These are phyloP conservation scores for Huntiella omanensis DNA, from an alignment of 2,329 filamentous ascomycete genomes.

Conservation along the genomic window DNA sequence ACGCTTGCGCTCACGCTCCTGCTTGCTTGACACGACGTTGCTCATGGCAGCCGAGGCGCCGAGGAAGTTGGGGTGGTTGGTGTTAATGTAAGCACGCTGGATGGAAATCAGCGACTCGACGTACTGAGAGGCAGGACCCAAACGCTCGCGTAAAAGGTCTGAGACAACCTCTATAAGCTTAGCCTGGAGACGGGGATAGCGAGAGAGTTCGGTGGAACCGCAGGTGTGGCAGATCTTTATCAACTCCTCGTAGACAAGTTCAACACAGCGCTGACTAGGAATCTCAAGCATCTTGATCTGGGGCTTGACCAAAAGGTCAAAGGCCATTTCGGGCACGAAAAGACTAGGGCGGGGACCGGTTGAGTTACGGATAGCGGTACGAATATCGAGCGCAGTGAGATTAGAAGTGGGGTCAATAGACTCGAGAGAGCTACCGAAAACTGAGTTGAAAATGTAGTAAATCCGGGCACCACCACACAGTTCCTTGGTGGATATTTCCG, in stretches of 20 bases:
- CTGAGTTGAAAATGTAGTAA: conserved; percentile 98
- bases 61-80: conserved; percentile 96
- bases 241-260: conserved; percentile 93
- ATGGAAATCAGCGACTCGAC: conserved; percentile 96
- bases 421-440: conserved; percentile 91
- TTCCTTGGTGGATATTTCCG: conserved; percentile 96
- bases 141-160: conserved; percentile 75
- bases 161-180: conserved; percentile 98
- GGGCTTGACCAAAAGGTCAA: conserved; percentile 91
- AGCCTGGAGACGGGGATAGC: conserved; percentile 81
- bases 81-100: conserved; percentile 97
- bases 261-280: conserved; percentile 88
- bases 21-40: conserved; percentile 83
- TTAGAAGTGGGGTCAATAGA: conserved; percentile 93
- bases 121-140: conserved; percentile 76
- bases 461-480: conserved; percentile 86
- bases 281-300: conserved; percentile 95
- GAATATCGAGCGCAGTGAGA: conserved; percentile 81
- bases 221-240: conserved; percentile 99
- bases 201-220: conserved; percentile 78
- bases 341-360: conserved; percentile 88
- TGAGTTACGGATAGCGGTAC: conserved; percentile 94
- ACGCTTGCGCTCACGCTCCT: conserved; percentile 77
- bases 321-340: conserved; percentile 93
- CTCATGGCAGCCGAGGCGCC: conserved; percentile 95